Percentiles rank a stretch among this genome's conserved stretches.
Conservation (phyloP, 2,329 filamentous ascomycete species). For the Lasiodiplodia sp. region DNA sequence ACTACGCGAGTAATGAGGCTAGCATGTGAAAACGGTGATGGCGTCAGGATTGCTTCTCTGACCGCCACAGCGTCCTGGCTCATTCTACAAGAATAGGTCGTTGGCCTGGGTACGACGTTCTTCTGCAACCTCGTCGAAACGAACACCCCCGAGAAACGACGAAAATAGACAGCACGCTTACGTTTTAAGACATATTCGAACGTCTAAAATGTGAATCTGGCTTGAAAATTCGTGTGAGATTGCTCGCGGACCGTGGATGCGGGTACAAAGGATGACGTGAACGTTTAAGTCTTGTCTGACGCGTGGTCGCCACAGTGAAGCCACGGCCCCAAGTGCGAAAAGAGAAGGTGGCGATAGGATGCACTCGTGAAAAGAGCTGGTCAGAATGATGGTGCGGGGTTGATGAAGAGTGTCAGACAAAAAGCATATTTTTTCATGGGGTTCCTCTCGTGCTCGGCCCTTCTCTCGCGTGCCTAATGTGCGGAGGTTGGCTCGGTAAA, state of each 20-base stretch:
- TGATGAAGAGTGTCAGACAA: not conserved
- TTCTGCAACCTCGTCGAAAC: not conserved
- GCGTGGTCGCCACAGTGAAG: not conserved
- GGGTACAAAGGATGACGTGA: not conserved
- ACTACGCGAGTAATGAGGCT: conserved; percentile 9
- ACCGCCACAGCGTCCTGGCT: not conserved
- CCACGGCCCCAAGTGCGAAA: not conserved
- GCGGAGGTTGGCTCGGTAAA: not conserved
- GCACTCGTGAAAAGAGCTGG: not conserved
- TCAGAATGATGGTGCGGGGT: not conserved
- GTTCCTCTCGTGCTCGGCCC: not conserved
- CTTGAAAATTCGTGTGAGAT: not conserved
- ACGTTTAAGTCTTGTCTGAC: not conserved
- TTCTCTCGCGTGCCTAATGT: not conserved
- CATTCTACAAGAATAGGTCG: not conserved
- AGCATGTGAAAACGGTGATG: not conserved
- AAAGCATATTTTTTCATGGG: not conserved
- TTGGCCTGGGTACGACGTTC: conserved; percentile 10
- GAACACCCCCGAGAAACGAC: not conserved
- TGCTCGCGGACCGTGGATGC: not conserved
- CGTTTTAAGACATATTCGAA: conserved; percentile 11
- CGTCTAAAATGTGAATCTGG: conserved; percentile 28
- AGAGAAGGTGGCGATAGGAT: not conserved
- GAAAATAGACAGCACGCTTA: not conserved
- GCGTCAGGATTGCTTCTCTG: not conserved